Evolutionary conservation across 2,329 filamentous ascomycete species (phyloP).

Genomic region (Penicillium sp.): DNA sequence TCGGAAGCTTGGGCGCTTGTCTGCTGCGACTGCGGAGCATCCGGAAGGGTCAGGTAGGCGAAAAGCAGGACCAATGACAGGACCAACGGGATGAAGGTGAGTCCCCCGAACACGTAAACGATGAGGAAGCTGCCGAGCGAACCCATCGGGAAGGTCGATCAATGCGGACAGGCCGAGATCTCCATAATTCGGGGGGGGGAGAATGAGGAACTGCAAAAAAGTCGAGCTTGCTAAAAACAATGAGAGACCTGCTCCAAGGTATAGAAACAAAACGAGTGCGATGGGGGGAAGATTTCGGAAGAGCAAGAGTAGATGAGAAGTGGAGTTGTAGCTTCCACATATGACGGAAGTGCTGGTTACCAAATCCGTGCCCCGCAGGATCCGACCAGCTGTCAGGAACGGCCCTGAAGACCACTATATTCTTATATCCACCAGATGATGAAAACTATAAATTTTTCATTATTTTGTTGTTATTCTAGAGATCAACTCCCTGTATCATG

Average conservation of each 20-base stretch:
- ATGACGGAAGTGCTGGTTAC: constrained; percentile 15
- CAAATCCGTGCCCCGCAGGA: constrained; percentile 18
- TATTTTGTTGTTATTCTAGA: neutral
- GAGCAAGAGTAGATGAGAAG: constrained; percentile 15
- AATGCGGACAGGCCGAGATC: constrained; percentile 31
- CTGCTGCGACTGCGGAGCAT: constrained; percentile 26
- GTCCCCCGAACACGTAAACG: constrained; percentile 79
- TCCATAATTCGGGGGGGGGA: constrained; percentile 30
- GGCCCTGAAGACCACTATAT: neutral
- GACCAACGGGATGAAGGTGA: constrained; percentile 82
- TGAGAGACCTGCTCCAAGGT: constrained; percentile 19
- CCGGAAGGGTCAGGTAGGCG: constrained; percentile 68
- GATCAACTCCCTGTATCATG: neutral
- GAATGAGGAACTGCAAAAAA: constrained; percentile 4
- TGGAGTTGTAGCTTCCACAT: constrained; percentile 19
- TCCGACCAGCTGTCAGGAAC: constrained; percentile 26
- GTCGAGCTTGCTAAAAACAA: neutral
- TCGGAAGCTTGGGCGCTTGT: constrained; percentile 40
- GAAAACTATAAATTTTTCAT: neutral
- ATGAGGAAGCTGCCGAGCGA: constrained; percentile 61
- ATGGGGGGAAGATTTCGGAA: constrained; percentile 5
- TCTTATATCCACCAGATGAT: neutral
- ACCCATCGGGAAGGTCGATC: constrained; percentile 42
- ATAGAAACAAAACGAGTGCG: constrained; percentile 1
- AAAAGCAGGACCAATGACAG: constrained; percentile 63